Percentiles rank a stretch among this genome's conserved stretches.
Conservation (phyloP, 2,329 filamentous ascomycete species). For the Penicillium expansum region DNA sequence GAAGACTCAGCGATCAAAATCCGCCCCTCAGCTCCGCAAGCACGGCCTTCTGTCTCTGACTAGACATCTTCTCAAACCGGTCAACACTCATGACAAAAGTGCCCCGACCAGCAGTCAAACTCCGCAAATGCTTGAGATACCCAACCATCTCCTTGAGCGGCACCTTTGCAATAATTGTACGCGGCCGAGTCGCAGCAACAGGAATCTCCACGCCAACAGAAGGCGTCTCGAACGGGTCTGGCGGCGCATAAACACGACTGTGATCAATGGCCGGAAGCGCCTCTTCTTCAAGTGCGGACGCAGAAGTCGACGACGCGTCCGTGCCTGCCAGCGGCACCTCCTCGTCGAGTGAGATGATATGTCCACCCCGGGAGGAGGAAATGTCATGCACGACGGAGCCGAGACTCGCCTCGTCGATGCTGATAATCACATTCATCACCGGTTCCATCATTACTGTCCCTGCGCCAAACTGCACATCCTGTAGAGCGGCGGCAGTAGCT, state of each 20-base stretch:
- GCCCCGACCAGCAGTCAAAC: slow-evolving; percentile 80
- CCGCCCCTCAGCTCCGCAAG: slow-evolving; percentile 46
- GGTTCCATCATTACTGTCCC: slow-evolving; percentile 77
- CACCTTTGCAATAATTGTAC: slow-evolving; percentile 77
- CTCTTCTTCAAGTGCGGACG: slow-evolving; percentile 27
- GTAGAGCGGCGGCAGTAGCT: slow-evolving; percentile 69
- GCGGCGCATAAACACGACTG: slow-evolving; percentile 76
- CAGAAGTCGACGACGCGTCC: slow-evolving; percentile 17
- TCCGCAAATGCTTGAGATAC: slow-evolving; percentile 83
- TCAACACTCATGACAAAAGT: slow-evolving; percentile 74
- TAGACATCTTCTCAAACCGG: slow-evolving; percentile 65
- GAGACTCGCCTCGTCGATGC: slow-evolving; percentile 76
- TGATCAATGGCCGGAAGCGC: slow-evolving; percentile 59
- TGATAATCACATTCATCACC: slow-evolving; percentile 86
- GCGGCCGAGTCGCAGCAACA: slow-evolving; percentile 45
- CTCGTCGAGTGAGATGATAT: slow-evolving; percentile 68
- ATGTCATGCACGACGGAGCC: slow-evolving; percentile 82
- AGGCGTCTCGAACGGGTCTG: slow-evolving; percentile 66
- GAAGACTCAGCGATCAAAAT: slow-evolving; percentile 15
- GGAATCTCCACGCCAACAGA: slow-evolving; percentile 26
- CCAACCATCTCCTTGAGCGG: slow-evolving; percentile 96
- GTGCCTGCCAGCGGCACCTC: slow-evolving; percentile 37
- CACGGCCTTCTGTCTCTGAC: slow-evolving; percentile 58
- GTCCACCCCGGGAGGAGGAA: slow-evolving; percentile 68
- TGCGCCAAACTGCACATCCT: slow-evolving; percentile 44